Conservation (phyloP, 177 flowering plant genomes). For the Vitis hybrid region DNA sequence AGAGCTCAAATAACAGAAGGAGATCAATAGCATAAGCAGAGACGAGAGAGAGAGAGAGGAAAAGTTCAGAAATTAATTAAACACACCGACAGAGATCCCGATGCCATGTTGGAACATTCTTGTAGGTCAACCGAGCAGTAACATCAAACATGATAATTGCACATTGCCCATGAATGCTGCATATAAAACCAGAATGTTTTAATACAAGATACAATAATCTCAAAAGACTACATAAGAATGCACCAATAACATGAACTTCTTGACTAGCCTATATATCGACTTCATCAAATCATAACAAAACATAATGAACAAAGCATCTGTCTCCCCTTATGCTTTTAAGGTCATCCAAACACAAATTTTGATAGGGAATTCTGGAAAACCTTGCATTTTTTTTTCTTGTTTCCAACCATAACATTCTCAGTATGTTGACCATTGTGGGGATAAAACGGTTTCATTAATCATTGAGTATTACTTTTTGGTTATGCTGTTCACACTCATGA, state of each 20-base stretch:
- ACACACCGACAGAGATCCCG: conserved; percentile 65
- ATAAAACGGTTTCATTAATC: too few species aligned
- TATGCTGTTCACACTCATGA: too few species aligned
- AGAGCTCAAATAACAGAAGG: background rate
- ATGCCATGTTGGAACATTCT: conserved; percentile 84
- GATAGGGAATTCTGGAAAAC: too few species aligned
- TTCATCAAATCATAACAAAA: too few species aligned
- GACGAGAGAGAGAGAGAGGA: background rate
- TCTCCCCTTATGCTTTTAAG: too few species aligned
- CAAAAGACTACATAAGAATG: background rate
- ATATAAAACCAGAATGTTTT: background rate
- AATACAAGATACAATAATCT: background rate
- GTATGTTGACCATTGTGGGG: too few species aligned
- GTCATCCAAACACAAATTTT: too few species aligned
- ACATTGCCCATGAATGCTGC: conserved; percentile 85
- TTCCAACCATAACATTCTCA: too few species aligned
- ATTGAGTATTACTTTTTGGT: too few species aligned
- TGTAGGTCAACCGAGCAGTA: conserved; percentile 71
- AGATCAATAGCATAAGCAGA: background rate
- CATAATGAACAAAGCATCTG: too few species aligned
- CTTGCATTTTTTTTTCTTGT: too few species aligned
- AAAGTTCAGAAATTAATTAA: background rate
- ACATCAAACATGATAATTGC: conserved; percentile 84
- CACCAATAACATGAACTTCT: background rate
- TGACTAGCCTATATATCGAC: background rate